These are phyloP conservation scores for Xenoacremonium recifei DNA, from an alignment of 2,329 filamentous ascomycete genomes.

Conservation along the genomic window DNA sequence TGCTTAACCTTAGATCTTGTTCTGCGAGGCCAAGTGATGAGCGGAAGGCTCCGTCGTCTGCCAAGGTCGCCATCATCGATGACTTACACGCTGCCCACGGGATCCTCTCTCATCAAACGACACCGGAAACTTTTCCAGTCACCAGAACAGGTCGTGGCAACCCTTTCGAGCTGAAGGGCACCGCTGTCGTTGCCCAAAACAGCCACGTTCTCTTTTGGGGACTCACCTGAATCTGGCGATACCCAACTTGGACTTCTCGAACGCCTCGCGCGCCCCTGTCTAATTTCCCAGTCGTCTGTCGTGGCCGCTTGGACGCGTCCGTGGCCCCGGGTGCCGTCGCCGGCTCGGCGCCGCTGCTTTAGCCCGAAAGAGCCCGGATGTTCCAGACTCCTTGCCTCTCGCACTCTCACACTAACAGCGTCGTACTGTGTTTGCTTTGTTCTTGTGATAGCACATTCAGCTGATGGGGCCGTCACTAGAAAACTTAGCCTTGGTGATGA, in stretches of 20 bases:
- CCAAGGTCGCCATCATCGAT: no score
- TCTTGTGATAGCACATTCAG: neutral
- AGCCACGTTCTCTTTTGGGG: neutral
- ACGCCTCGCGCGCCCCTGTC: constrained; percentile 8
- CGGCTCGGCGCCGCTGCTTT: no score
- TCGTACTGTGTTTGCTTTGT: neutral
- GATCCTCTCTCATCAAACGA: neutral
- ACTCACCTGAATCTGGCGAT: constrained; percentile 22
- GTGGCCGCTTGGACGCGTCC: neutral
- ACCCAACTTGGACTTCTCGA: neutral
- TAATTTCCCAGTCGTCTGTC: constrained; percentile 9
- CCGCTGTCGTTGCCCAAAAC: constrained; percentile 3
- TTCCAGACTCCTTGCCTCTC: no score
- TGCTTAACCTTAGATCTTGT: no score
- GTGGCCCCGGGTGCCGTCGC: neutral
- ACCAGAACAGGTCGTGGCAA: neutral
- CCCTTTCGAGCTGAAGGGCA: neutral
- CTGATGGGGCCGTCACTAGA: no score
- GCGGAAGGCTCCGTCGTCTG: no score
- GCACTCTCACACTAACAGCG: neutral
- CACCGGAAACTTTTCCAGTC: neutral
- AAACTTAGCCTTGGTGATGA: neutral
- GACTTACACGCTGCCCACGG: neutral
- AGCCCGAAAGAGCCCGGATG: no score
- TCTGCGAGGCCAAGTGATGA: no score